Conservation (phyloP, 257 asterid genomes). For the Cordia subcordata region DNA sequence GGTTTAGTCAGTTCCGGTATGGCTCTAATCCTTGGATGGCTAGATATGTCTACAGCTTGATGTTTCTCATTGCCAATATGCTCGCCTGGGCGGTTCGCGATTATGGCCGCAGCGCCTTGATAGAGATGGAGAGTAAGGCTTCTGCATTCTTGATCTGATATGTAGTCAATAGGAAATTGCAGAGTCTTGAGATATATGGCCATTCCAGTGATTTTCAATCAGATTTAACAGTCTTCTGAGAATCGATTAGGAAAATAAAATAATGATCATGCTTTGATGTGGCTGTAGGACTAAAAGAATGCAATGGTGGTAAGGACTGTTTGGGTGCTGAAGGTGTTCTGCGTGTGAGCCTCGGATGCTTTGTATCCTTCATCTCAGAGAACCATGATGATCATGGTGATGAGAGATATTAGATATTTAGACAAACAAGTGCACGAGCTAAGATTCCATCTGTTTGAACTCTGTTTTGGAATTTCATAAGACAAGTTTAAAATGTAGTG, state of each 20-base stretch:
- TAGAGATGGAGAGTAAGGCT: constrained; percentile 37
- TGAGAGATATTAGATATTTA: no score
- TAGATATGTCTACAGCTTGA: constrained; percentile 42
- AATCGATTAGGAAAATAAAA: no score
- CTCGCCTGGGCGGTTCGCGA: constrained; percentile 57
- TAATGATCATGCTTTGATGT: background rate
- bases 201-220: background rate
- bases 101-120: constrained; percentile 31
- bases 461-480: no score
- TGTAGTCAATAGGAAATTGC: background rate
- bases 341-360: constrained; percentile 52
- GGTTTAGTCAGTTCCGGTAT: constrained; percentile 42
- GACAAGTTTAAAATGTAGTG: no score
- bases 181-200: background rate
- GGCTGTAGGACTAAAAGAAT: constrained; percentile 41
- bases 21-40: constrained; percentile 65
- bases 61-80: constrained; percentile 39
- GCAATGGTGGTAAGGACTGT: constrained; percentile 43
- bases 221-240: background rate
- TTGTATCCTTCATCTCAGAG: constrained; percentile 32
- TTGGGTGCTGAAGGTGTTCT: constrained; percentile 50
- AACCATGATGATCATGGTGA: background rate
- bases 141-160: background rate
- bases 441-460: no score
- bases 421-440: no score